phyloP scores from a whole-genome alignment of 495 filamentous ascomycete species.

The Hypomontagnella submonticulosa region DNA sequence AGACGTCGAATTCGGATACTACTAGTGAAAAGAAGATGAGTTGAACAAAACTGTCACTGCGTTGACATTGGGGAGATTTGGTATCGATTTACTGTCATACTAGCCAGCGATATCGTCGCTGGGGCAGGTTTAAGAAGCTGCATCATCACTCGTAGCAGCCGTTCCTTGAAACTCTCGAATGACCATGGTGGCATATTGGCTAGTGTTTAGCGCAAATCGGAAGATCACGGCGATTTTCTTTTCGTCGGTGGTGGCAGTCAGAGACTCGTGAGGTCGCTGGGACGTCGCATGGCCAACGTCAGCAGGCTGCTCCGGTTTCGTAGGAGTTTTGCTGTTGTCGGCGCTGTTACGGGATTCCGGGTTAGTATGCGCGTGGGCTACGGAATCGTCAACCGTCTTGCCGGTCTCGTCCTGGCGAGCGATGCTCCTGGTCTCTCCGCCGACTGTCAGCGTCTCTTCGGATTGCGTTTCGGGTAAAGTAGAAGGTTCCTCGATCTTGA shows the following conservation, averaged over 20 bases:
- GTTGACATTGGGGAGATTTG: background rate
- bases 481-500: slow-evolving; percentile 27
- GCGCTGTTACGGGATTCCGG: background rate
- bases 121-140: slow-evolving; percentile 2
- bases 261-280: background rate
- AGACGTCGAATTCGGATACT: too few species aligned
- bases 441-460: background rate
- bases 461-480: slow-evolving; percentile 3
- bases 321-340: slow-evolving; percentile 1
- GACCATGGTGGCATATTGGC: slow-evolving; percentile 95
- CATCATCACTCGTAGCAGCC: slow-evolving; percentile 2
- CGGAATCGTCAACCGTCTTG: slow-evolving; percentile 13
- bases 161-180: slow-evolving; percentile 75
- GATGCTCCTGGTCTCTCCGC: background rate
- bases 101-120: background rate
- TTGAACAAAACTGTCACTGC: too few species aligned
- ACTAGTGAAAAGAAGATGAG: too few species aligned
- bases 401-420: slow-evolving; percentile 3
- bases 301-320: slow-evolving; percentile 11
- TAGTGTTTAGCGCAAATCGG: slow-evolving; percentile 84
- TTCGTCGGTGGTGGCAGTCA: slow-evolving; percentile 35
- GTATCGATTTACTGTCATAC: background rate
- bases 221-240: slow-evolving; percentile 82
- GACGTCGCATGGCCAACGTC: slow-evolving; percentile 1
- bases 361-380: background rate